Evolutionary conservation across 495 filamentous ascomycete species (phyloP), one percentile per base, ranked within the genome.

Genomic region (Sordaria brevicollis): DNA sequence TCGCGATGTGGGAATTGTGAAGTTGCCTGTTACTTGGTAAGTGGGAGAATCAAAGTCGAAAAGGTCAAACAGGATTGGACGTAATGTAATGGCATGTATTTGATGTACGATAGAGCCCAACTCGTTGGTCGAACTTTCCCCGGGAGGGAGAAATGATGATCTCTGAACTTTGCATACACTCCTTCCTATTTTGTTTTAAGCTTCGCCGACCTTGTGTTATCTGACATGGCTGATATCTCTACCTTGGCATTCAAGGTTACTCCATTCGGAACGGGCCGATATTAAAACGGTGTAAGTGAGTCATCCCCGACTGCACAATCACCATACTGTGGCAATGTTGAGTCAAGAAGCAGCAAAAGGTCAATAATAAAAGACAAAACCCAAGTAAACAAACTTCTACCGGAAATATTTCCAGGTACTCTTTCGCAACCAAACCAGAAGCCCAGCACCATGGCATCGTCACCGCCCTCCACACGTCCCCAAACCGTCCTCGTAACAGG

Each of bases 1-100:
- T 4, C 76, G 77, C 65, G 80, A 83, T 71, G 80, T 83, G 0
- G 82, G 82, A 0, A 77, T 83, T 25, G 49, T 72, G 1, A 78
- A 76, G 65, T 67, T 84, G 9, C 81, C 76, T 1, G 77, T 80
- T 34, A 75, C 69, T 0, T 77, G 70, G 69, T 76, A 71, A 71
- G 31, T 21, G 33, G 9, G 43, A 38, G 34, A 35, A 36, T 11
- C 33, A 37, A 15, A 38, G 17, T 35, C 9, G 19, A 25, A 39
- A 17, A n/a, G 7, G 7, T 15, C 15, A 38, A 29, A 39, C 5
- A 17, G 37, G 21, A 1, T 54, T 54, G 21, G 5, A 13, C 17
- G 29, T 37, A 29, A 67, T 67, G 38, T 21, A 49, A 49, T 29
- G 1, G 35, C 35, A 8, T 39, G 19, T 43, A 25, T 39, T 4